Percentiles rank a stretch among this genome's conserved stretches.
Evolutionary conservation across 1,284 basidiomycete genomes (phyloP).

Genomic region (Irpex rosettiformis): DNA sequence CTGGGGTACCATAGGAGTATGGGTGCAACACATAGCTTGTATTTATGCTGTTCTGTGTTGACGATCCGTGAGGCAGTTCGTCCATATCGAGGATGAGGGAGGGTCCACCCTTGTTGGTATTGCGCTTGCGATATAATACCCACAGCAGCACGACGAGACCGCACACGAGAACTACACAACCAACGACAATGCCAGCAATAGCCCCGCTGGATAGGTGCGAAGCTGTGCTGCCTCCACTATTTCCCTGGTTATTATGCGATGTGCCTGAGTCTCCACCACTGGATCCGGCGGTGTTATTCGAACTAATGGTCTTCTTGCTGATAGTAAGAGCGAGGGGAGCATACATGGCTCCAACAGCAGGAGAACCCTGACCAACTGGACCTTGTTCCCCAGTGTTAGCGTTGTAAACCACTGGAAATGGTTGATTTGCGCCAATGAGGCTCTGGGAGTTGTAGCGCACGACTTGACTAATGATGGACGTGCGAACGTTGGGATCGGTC

Average conservation of each 20-base stretch:
- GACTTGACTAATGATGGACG: constrained; percentile 19
- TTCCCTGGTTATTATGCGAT: no score
- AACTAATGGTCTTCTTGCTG: neutral
- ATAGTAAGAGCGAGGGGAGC: constrained; percentile 13
- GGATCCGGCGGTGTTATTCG: neutral
- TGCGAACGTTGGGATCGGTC: constrained; percentile 17
- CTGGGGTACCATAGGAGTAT: neutral
- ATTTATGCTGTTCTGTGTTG: neutral
- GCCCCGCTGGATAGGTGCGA: neutral
- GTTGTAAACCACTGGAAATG: constrained; percentile 3
- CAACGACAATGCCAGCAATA: neutral
- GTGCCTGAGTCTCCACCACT: neutral
- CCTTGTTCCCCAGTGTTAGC: neutral
- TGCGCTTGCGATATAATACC: neutral
- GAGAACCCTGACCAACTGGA: constrained; percentile 1
- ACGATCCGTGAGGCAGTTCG: neutral
- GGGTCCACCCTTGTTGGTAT: neutral
- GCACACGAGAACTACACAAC: neutral
- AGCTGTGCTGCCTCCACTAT: neutral
- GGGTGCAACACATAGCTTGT: neutral
- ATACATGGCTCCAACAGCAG: constrained; percentile 15
- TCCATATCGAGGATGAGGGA: neutral
- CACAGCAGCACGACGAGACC: neutral
- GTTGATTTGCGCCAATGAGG: constrained; percentile 7
- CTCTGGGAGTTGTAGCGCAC: constrained; percentile 13